Evolutionary conservation across 495 filamentous ascomycete species (phyloP).

Genomic region (Podospora comata): DNA sequence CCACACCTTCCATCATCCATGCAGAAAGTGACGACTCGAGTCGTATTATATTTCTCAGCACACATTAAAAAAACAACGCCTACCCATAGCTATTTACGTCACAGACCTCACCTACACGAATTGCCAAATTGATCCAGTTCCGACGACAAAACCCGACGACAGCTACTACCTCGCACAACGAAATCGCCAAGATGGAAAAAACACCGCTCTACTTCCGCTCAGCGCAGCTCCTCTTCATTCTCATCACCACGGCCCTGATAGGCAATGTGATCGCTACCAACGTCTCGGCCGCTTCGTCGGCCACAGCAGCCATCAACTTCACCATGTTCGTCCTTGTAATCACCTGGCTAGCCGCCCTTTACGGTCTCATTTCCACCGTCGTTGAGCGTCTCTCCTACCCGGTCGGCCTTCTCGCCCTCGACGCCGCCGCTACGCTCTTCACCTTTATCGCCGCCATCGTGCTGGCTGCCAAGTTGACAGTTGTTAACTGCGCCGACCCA

Average conservation of each 20-base stretch:
- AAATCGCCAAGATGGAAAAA: slow-evolving; percentile 38
- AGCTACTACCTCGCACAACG: slow-evolving; percentile 3
- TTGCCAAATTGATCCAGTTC: no score
- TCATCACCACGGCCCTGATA: slow-evolving; percentile 47
- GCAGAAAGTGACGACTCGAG: background rate
- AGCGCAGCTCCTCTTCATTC: slow-evolving; percentile 41
- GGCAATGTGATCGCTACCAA: slow-evolving; percentile 50
- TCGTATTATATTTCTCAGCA: background rate
- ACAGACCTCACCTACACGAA: background rate
- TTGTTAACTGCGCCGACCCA: slow-evolving; percentile 40
- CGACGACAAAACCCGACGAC: background rate
- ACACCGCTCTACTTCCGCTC: slow-evolving; percentile 39
- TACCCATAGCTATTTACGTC: background rate
- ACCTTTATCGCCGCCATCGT: slow-evolving; percentile 46
- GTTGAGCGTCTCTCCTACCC: slow-evolving; percentile 36
- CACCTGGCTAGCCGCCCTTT: slow-evolving; percentile 42
- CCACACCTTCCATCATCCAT: background rate
- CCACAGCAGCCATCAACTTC: slow-evolving; percentile 48
- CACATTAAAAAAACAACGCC: background rate
- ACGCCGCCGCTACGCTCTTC: slow-evolving; percentile 42
- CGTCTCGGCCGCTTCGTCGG: slow-evolving; percentile 32
- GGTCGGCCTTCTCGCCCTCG: slow-evolving; percentile 36
- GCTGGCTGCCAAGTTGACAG: slow-evolving; percentile 45
- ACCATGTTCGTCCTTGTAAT: slow-evolving; percentile 49
- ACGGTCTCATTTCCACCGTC: slow-evolving; percentile 35